A percentile compares a stretch with the other conserved stretches of the same genome.
Conservation (phyloP, 805 yeast genomes). For the Candida silvatica region DNA sequence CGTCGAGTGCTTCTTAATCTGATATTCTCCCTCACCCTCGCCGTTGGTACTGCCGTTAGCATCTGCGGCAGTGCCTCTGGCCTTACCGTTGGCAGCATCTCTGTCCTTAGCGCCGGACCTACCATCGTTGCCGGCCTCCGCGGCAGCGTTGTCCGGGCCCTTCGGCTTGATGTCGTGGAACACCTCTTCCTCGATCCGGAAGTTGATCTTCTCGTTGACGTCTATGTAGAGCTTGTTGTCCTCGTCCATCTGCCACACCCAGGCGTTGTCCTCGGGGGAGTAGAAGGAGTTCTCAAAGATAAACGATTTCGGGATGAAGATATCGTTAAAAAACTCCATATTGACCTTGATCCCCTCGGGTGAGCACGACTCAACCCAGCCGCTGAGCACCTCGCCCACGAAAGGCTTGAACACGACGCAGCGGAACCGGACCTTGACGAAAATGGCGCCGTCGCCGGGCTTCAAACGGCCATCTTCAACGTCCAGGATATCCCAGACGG, state of each 20-base stretch:
- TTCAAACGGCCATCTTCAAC: conserved; percentile 82
- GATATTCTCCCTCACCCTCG: no score
- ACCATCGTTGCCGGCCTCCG: conserved; percentile 15
- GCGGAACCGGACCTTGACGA: conserved; percentile 65
- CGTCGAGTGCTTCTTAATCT: conserved; percentile 31
- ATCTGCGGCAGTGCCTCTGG: no score
- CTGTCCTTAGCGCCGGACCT: conserved; percentile 19
- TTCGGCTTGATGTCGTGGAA: conserved; percentile 80
- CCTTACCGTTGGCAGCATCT: no score
- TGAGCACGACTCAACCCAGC: conserved; percentile 87
- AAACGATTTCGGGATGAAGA: conserved; percentile 77
- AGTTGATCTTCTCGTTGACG: conserved; percentile 83
- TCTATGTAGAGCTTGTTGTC: conserved; percentile 77
- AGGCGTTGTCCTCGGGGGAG: conserved; percentile 70
- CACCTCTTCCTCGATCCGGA: conserved; percentile 83
- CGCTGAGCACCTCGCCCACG: conserved; percentile 85
- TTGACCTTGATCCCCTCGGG: conserved; percentile 80
- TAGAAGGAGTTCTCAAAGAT: conserved; percentile 51
- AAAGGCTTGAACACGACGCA: conserved; percentile 86
- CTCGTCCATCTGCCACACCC: conserved; percentile 82
- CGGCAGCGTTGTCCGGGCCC: conserved; percentile 34
- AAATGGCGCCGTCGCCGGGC: conserved; percentile 93
- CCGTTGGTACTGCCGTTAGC: no score
- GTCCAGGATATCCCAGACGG: conserved; percentile 76
- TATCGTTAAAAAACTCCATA: conserved; percentile 86